Evolutionary conservation across 805 yeast genomes (phyloP).

Genomic region (Wickerhamiella occidentalis): DNA sequence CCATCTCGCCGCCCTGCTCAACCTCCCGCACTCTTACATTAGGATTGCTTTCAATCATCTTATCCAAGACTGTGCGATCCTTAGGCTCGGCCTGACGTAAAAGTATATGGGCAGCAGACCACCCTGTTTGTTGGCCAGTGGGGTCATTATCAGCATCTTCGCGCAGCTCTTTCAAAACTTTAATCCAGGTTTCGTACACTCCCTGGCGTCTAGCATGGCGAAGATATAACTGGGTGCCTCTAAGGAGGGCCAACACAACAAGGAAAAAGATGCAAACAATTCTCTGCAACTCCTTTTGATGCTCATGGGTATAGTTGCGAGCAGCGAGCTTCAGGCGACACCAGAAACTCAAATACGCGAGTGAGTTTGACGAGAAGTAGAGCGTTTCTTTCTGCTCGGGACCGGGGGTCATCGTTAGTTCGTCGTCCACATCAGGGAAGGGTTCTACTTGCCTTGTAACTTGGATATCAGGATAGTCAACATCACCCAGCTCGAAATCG

Average conservation of each 20-base stretch:
- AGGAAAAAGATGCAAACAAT: background rate
- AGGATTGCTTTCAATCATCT: conserved; percentile 49
- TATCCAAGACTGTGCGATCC: conserved; percentile 49
- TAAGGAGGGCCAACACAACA: background rate
- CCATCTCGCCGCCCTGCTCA: conserved; percentile 78
- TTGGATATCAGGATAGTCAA: conserved; percentile 35
- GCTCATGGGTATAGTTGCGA: conserved; percentile 14
- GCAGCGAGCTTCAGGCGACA: conserved; percentile 16
- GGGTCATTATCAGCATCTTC: conserved; percentile 16
- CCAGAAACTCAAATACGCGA: conserved; percentile 13
- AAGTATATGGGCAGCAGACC: conserved; percentile 14
- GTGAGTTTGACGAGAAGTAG: conserved; percentile 16
- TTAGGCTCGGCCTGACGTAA: conserved; percentile 12
- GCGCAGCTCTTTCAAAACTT: conserved; percentile 14
- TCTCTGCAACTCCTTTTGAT: conserved; percentile 8
- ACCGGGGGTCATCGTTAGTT: conserved; percentile 13
- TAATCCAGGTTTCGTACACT: conserved; percentile 12
- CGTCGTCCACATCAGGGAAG: background rate
- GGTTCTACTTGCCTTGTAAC: conserved; percentile 63
- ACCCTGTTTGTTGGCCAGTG: conserved; percentile 15
- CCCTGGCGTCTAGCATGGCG: conserved; percentile 1
- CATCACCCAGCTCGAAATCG: conserved; percentile 36
- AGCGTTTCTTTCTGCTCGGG: conserved; percentile 12
- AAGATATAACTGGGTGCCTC: background rate
- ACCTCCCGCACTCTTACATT: conserved; percentile 49